phyloP scores from a whole-genome alignment of 148 eudicot genomes.

The Spergularia marina region DNA sequence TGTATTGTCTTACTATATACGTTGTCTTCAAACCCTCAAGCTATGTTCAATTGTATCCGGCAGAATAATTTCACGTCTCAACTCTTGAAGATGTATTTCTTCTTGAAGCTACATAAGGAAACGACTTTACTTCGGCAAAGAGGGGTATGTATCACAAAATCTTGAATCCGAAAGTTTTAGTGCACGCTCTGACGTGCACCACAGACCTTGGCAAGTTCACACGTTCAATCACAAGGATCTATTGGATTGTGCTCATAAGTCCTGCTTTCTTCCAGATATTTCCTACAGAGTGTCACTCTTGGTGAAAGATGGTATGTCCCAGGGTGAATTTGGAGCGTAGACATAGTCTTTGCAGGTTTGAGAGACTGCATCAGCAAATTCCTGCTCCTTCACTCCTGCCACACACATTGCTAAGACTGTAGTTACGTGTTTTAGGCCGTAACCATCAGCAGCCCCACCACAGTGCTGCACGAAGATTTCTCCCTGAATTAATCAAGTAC shows the following conservation, averaged over 20 bases:
- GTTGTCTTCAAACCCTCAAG: constrained; percentile 3
- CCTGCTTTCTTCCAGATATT: no score
- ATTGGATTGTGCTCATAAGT: no score
- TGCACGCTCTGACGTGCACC: not conserved
- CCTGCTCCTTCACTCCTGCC: not conserved
- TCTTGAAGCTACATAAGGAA: constrained; percentile 1
- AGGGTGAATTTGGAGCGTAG: not conserved
- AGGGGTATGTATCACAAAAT: not conserved
- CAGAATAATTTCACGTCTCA: not conserved
- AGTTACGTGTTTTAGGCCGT: not conserved
- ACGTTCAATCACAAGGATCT: no score
- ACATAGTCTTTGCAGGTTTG: constrained; percentile 10
- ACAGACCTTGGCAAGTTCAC: constrained; percentile 39
- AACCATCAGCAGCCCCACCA: not conserved
- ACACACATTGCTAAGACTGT: constrained; percentile 3
- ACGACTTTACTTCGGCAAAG: constrained; percentile 1
- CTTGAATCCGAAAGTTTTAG: constrained; percentile 1
- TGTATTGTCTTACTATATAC: not conserved
- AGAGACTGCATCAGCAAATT: not conserved
- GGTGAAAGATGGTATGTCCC: not conserved
- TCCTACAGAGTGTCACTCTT: no score
- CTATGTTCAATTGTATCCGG: constrained; percentile 18
- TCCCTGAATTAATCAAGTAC: not conserved
- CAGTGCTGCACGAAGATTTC: constrained; percentile 3
- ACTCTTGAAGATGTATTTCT: not conserved